These are phyloP conservation scores for Penicillium hesseltinei DNA, from an alignment of 2,329 filamentous ascomycete species.

Conservation along the genomic window DNA sequence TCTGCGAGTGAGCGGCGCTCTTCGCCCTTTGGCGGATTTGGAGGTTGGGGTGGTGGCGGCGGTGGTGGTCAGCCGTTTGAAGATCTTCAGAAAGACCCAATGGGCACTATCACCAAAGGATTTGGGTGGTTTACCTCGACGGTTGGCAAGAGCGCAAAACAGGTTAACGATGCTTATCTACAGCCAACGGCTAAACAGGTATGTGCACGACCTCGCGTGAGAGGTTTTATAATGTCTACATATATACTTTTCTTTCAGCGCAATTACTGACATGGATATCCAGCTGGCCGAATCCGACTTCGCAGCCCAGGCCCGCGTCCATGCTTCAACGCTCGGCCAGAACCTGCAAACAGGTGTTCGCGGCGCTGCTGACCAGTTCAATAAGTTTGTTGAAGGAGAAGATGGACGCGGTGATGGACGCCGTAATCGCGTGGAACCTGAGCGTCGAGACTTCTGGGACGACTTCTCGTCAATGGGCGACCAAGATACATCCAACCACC, in stretches of 20 bases:
- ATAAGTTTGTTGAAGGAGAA: slow-evolving; percentile 80
- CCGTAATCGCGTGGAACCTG: slow-evolving; percentile 52
- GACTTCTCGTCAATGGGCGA: slow-evolving; percentile 70
- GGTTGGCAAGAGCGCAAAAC: slow-evolving; percentile 86
- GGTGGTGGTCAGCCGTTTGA: slow-evolving; percentile 64
- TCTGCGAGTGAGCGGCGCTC: slow-evolving; percentile 33
- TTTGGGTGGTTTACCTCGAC: slow-evolving; percentile 92
- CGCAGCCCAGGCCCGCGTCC: slow-evolving; percentile 65
- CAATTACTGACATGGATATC: not conserved
- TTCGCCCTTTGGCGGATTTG: slow-evolving; percentile 24
- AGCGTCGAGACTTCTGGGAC: slow-evolving; percentile 87
- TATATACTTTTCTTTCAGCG: not conserved
- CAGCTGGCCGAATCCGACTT: slow-evolving; percentile 79
- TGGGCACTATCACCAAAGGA: slow-evolving; percentile 83
- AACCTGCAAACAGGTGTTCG: slow-evolving; percentile 66
- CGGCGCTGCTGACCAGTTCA: slow-evolving; percentile 75
- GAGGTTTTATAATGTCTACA: not conserved
- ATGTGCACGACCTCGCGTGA: slow-evolving; percentile 27
- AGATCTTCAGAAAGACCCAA: slow-evolving; percentile 86
- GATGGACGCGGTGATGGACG: slow-evolving; percentile 48
- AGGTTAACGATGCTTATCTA: slow-evolving; percentile 85
- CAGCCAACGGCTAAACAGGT: slow-evolving; percentile 90
- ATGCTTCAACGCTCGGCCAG: slow-evolving; percentile 55
- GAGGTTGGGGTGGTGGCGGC: slow-evolving; percentile 23
- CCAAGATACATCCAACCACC: slow-evolving; percentile 25